A percentile compares a stretch with the other conserved stretches of the same genome.
Evolutionary conservation across 345 rosid species (phyloP).

Genomic region (Aurinia saxatilis): DNA sequence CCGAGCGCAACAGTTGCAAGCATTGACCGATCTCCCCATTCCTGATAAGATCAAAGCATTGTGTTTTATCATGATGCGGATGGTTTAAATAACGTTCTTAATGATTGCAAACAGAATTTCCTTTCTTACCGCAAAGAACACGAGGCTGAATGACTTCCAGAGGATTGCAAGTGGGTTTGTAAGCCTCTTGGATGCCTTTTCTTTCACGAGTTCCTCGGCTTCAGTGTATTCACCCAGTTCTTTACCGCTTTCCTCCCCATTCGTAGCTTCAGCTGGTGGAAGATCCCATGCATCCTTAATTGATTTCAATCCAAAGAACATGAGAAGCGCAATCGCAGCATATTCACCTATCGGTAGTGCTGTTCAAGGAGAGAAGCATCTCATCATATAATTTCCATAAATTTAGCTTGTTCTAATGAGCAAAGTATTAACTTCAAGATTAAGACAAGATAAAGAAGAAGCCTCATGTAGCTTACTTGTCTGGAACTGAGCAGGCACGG

Average conservation of each 20-base stretch:
- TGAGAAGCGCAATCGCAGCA: constrained; percentile 80
- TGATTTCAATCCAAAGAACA: constrained; percentile 94
- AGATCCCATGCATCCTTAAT: constrained; percentile 96
- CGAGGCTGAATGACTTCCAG: constrained; percentile 95
- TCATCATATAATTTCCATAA: not conserved
- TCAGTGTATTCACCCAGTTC: constrained; percentile 78
- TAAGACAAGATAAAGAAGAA: not conserved
- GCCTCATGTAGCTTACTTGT: constrained; percentile 53
- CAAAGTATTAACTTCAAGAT: not conserved
- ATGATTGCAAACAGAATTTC: not conserved
- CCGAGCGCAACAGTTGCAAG: constrained; percentile 97
- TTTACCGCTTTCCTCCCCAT: constrained; percentile 43
- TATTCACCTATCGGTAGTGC: constrained; percentile 97
- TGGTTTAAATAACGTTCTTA: not conserved
- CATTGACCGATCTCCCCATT: constrained; percentile 99
- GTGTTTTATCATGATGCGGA: not conserved
- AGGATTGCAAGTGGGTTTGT: constrained; percentile 83
- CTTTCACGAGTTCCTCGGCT: constrained; percentile 96
- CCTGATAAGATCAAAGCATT: constrained; percentile 35
- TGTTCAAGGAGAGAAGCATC: constrained; percentile 31
- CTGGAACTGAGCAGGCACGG: constrained; percentile 96
- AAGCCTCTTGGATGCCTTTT: constrained; percentile 68
- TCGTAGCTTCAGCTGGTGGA: constrained; percentile 49
- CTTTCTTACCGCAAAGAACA: constrained; percentile 86
- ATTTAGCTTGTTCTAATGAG: not conserved